Percentiles rank a stretch among this genome's conserved stretches.
Conservation (phyloP, 768 basidiomycete species). For the Amanita phalloides region DNA sequence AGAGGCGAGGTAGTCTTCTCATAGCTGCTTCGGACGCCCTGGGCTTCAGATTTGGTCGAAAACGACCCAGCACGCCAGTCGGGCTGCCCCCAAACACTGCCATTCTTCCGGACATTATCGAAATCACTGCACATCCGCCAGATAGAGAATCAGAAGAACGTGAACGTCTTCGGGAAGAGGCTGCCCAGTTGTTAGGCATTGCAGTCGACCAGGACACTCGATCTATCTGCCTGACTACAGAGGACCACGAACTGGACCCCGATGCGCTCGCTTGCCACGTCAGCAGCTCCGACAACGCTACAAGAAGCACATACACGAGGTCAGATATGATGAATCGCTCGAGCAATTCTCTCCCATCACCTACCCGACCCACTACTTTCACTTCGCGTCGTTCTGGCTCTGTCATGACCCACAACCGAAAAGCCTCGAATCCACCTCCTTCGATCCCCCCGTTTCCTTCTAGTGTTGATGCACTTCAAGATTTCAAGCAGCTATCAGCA, state of each 20-base stretch:
- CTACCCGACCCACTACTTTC: conserved; percentile 14
- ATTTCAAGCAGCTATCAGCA: conserved; percentile 42
- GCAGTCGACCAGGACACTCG: conserved; percentile 30
- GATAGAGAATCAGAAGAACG: conserved; percentile 66
- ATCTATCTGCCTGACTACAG: conserved; percentile 22
- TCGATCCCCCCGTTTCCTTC: conserved; percentile 57
- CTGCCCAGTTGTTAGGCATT: conserved; percentile 66
- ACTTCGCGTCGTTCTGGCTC: conserved; percentile 28
- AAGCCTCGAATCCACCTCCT: conserved; percentile 18
- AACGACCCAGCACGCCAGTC: conserved; percentile 18
- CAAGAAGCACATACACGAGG: neutral
- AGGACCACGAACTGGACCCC: conserved; percentile 28
- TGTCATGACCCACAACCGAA: conserved; percentile 23
- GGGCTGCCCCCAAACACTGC: conserved; percentile 24
- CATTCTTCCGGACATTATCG: conserved; percentile 60
- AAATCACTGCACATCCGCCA: conserved; percentile 44
- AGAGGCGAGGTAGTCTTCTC: conserved; percentile 34
- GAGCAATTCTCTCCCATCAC: conserved; percentile 23
- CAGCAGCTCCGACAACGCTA: neutral
- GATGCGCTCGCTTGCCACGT: conserved; percentile 9
- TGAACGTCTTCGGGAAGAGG: conserved; percentile 61
- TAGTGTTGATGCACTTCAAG: conserved; percentile 34
- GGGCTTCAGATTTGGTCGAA: conserved; percentile 36
- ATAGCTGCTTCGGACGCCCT: conserved; percentile 43
- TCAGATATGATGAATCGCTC: conserved; percentile 12